phyloP scores from a whole-genome alignment of 78 protist genomes.

The Dictyostelium citrinum region DNA sequence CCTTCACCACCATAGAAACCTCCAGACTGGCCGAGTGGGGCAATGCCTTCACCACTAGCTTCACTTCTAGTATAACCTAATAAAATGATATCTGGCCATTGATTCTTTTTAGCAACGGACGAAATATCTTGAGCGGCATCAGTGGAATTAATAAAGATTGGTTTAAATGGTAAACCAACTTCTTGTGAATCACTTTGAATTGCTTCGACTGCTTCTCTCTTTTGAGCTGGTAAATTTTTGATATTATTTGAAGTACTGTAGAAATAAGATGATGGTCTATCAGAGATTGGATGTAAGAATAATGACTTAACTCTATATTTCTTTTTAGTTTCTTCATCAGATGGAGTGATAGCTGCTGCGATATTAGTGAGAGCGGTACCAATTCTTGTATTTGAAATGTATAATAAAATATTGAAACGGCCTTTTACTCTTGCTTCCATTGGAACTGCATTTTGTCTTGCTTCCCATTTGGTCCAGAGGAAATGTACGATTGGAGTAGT shows the following conservation, averaged over 20 bases:
- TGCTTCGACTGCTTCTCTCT: neutral
- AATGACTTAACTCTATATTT: slow-evolving; percentile 19
- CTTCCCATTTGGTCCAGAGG: slow-evolving; percentile 15
- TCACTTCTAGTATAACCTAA: neutral
- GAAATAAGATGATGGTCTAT: slow-evolving; percentile 46
- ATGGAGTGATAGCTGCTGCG: slow-evolving; percentile 22
- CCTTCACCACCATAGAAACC: neutral
- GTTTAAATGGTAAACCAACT: slow-evolving; percentile 38
- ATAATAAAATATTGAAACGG: slow-evolving; percentile 36
- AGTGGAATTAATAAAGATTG: slow-evolving; percentile 28
- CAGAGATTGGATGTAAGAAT: neutral
- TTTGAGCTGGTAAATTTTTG: neutral
- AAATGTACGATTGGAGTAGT: slow-evolving; percentile 79
- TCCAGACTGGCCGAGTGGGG: neutral
- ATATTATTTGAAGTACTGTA: neutral
- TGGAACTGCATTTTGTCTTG: neutral
- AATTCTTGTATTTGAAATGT: neutral
- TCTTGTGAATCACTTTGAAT: neutral
- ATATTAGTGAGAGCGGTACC: neutral
- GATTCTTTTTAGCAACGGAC: neutral
- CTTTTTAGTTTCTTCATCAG: neutral
- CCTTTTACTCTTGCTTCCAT: slow-evolving; percentile 30
- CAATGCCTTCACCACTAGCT: neutral
- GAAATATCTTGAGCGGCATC: slow-evolving; percentile 24
- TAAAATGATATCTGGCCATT: slow-evolving; percentile 40